Evolutionary conservation across 2,329 filamentous ascomycete genomes (phyloP).

Genomic region (Beauveria caledonica): DNA sequence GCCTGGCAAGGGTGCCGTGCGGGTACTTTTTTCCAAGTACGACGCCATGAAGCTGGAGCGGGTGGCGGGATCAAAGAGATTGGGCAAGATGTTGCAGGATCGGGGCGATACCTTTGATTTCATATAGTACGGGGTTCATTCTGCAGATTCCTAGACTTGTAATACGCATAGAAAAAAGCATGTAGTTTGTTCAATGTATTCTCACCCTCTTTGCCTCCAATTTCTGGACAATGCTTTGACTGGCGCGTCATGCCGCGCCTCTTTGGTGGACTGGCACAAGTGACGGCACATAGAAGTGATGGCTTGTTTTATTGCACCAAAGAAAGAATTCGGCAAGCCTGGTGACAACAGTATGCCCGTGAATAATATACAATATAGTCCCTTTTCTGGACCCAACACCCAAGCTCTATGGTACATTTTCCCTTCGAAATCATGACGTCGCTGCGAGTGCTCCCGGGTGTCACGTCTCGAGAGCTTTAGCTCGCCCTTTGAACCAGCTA

Average conservation of each 20-base stretch:
- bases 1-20: constrained; percentile 51
- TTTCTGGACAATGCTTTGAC: too few species aligned
- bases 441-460: background rate
- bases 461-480: background rate
- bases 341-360: background rate
- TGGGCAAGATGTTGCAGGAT: constrained; percentile 76
- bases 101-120: constrained; percentile 92
- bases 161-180: constrained; percentile 1
- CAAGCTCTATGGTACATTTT: constrained; percentile 3
- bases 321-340: background rate
- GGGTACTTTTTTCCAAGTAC: constrained; percentile 74
- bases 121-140: constrained; percentile 44
- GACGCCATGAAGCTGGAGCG: constrained; percentile 85
- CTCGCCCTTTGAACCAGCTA: background rate
- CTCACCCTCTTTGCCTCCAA: background rate
- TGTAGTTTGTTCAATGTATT: background rate
- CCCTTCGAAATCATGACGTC: background rate
- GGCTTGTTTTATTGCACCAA: background rate
- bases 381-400: background rate
- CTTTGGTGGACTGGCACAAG: too few species aligned
- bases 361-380: constrained; percentile 8
- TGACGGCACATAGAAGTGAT: background rate
- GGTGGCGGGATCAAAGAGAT: constrained; percentile 71
- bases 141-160: constrained; percentile 1
- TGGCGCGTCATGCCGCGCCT: too few species aligned